Evolutionary conservation across 192 early-diverging fungal species (phyloP).

Genomic region (Ramicandelaber brevisporus): DNA sequence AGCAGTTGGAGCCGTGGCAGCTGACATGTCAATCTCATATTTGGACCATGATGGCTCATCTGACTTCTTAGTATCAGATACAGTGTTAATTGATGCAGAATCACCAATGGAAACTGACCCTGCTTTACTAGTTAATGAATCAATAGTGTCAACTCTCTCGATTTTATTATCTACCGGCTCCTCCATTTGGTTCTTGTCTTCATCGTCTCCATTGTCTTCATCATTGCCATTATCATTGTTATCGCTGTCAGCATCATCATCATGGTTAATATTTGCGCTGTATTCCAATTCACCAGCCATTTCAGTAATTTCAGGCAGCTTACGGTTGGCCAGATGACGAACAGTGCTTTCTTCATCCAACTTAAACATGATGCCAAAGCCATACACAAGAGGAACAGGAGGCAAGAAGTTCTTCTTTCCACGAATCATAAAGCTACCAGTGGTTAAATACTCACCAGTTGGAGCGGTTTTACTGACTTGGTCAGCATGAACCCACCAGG

Average conservation of each 20-base stretch:
- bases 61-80: no score
- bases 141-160: no score
- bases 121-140: no score
- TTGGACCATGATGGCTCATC: no score
- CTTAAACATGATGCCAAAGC: constrained; percentile 83
- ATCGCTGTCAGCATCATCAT: constrained; percentile 6
- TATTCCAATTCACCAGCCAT: background rate
- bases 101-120: no score
- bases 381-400: constrained; percentile 78
- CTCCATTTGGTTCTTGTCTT: constrained; percentile 17
- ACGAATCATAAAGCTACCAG: constrained; percentile 79
- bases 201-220: constrained; percentile 23
- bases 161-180: no score
- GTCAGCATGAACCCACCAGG: constrained; percentile 78
- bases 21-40: no score
- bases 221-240: constrained; percentile 8
- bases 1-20: background rate
- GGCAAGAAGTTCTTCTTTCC: constrained; percentile 90
- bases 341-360: constrained; percentile 59
- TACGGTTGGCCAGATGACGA: constrained; percentile 48
- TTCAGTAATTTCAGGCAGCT: constrained; percentile 13
- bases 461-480: constrained; percentile 80
- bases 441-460: constrained; percentile 72
- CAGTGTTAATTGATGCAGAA: no score
- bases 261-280: background rate